These are phyloP conservation scores for Glycine latifolia DNA, from an alignment of 306 rosid species.

Conservation along the genomic window DNA sequence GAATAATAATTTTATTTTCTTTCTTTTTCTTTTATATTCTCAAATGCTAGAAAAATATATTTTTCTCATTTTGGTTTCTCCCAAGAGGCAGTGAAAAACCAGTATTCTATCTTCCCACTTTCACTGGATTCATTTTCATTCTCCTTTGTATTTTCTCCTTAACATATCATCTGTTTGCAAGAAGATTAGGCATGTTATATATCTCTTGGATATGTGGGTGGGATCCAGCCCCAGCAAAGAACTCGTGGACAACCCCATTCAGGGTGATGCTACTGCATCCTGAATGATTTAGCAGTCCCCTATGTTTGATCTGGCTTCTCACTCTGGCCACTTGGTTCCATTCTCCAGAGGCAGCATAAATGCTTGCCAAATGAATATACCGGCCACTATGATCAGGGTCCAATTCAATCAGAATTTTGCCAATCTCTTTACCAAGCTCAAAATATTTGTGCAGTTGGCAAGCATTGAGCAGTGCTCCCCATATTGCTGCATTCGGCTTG, in stretches of 20 bases:
- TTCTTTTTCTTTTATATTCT: background rate
- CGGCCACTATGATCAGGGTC: conserved; percentile 63
- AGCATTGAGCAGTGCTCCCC: conserved; percentile 70
- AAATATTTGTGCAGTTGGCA: conserved; percentile 58
- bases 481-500: conserved; percentile 62
- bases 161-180: conserved; percentile 23
- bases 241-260: conserved; percentile 61
- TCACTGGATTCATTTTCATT: conserved; percentile 1
- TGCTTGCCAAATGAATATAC: conserved; percentile 60
- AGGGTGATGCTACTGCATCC: conserved; percentile 64
- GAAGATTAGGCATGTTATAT: conserved; percentile 47
- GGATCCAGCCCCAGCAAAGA: conserved; percentile 56
- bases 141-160: conserved; percentile 13
- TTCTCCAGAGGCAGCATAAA: conserved; percentile 62
- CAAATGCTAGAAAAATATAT: conserved; percentile 2
- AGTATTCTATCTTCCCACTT: background rate
- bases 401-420: conserved; percentile 56
- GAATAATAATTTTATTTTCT: background rate
- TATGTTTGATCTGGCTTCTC: conserved; percentile 59
- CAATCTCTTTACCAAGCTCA: conserved; percentile 63
- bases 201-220: conserved; percentile 54
- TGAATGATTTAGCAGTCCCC: conserved; percentile 52
- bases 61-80: conserved; percentile 18
- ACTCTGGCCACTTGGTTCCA: conserved; percentile 60
- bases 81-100: background rate